phyloP scores from a whole-genome alignment of 371 early-diverging fungal species.

The Lichtheimia hyalospora region DNA sequence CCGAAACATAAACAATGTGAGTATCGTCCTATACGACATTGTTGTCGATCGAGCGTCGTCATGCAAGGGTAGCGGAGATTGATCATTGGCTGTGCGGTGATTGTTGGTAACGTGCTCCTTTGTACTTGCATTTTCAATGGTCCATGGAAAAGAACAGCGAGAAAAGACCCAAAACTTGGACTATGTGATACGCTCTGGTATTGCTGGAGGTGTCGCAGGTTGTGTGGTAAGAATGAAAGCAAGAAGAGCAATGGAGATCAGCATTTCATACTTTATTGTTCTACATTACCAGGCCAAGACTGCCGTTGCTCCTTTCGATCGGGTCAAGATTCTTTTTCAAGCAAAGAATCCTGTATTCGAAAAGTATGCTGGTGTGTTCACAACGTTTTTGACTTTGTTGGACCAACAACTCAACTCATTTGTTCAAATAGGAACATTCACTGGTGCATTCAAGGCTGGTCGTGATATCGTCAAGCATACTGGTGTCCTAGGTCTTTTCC shows the following conservation, averaged over 20 bases:
- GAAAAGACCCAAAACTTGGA: slow-evolving; percentile 37
- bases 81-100: too few relatives aligned
- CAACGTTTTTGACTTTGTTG: background rate
- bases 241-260: background rate
- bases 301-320: slow-evolving; percentile 92
- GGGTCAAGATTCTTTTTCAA: slow-evolving; percentile 98
- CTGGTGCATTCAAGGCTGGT: slow-evolving; percentile 84
- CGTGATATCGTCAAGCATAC: slow-evolving; percentile 67
- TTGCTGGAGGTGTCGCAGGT: slow-evolving; percentile 57
- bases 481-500: slow-evolving; percentile 87
- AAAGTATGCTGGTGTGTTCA: slow-evolving; percentile 72
- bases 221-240: slow-evolving; percentile 40
- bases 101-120: background rate
- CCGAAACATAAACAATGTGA: too few relatives aligned
- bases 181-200: slow-evolving; percentile 47
- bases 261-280: too few relatives aligned
- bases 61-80: too few relatives aligned
- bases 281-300: slow-evolving; percentile 74
- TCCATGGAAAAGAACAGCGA: slow-evolving; percentile 1
- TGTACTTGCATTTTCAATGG: background rate
- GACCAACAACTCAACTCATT: too few relatives aligned
- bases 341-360: slow-evolving; percentile 85
- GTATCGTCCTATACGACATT: too few relatives aligned
- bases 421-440: slow-evolving; percentile 68
- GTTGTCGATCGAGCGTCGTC: too few relatives aligned